Evolutionary conservation across 2,329 filamentous ascomycete genomes (phyloP), one percentile per base, ranked within the genome.

Genomic region (Ophiostoma himal-ulmi): DNA sequence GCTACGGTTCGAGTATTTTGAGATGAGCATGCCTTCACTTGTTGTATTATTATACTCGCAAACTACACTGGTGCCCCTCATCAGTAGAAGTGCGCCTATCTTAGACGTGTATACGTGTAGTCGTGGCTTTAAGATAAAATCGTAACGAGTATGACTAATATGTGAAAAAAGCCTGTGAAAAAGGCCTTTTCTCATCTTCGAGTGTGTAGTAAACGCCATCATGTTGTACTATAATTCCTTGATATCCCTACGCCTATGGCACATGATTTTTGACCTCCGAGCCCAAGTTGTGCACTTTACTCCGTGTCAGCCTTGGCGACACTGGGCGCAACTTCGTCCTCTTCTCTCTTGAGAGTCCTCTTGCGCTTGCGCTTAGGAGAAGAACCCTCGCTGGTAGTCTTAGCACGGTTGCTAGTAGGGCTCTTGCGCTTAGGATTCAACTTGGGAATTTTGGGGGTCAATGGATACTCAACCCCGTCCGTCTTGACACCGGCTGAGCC

Each of bases 371-470:
- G 62, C 64, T 72, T 72, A 3, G 52, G 26, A 7, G 69, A n/a
- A 5, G 64, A 39, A 20, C 39, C 64, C 5, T 10, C 36, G 10
- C 11, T 65, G 3, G 13, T 37, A 13, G 8, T 34, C 10, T n/a
- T 10, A 2, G 6, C 54, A 5, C 13, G 30, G 22, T 7, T 34
- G 14, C 26, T 20, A 1, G 8, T 39, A 10, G 36, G 11, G 4
- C 44, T 44, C 68, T 72, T 72, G 7, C 71, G 66, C 68, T 72
- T 72, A 11, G 62, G 13, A 3, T 22, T 62, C 11, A 6, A 6
- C 26, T 62, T 62, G 57, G 26, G 57, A 34, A 34, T 37, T 4
- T 62, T 54, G 10, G 41, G 69, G 7, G 26, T n/a, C 36, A 14
- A 14, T 11, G 34, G 20, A 3, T 34, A 6, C 8, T 37, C 20